Evolutionary conservation across 768 basidiomycete species (phyloP).

Genomic region (Termitomyces sp.): DNA sequence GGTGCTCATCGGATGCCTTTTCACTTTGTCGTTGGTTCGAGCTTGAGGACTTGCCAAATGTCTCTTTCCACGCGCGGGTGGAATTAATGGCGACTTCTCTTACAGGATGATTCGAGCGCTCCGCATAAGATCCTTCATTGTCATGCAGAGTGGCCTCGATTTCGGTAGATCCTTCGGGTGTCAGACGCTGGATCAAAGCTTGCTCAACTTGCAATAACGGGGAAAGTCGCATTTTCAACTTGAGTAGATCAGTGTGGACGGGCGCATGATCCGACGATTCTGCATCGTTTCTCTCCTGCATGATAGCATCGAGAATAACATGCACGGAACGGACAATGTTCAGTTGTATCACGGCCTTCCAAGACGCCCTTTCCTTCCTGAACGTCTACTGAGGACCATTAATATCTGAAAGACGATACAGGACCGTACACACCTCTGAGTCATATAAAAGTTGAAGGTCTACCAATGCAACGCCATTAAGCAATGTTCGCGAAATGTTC

Average conservation of each 20-base stretch:
- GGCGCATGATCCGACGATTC: slow-evolving; percentile 20
- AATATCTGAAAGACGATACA: neutral
- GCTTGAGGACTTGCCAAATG: slow-evolving; percentile 31
- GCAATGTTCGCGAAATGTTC: neutral
- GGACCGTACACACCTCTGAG: slow-evolving; percentile 35
- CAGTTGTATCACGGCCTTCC: slow-evolving; percentile 64
- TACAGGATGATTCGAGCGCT: slow-evolving; percentile 20
- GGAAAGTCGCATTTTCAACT: slow-evolving; percentile 51
- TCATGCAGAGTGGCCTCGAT: slow-evolving; percentile 21
- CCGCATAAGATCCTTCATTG: slow-evolving; percentile 15
- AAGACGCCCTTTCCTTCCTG: slow-evolving; percentile 52
- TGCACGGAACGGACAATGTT: slow-evolving; percentile 67
- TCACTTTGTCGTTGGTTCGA: slow-evolving; percentile 15
- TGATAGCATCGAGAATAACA: slow-evolving; percentile 53
- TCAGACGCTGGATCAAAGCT: slow-evolving; percentile 49
- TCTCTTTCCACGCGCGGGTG: slow-evolving; percentile 41
- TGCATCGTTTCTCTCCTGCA: slow-evolving; percentile 20
- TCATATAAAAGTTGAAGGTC: slow-evolving; percentile 64
- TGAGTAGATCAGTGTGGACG: slow-evolving; percentile 39
- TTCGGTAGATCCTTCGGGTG: slow-evolving; percentile 35
- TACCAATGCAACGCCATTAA: slow-evolving; percentile 14
- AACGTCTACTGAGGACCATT: slow-evolving; percentile 36
- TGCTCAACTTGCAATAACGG: slow-evolving; percentile 62
- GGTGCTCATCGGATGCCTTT: slow-evolving; percentile 33
- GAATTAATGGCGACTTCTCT: slow-evolving; percentile 54